Conservation (phyloP, 1,139 yeast species). For the Geotrichum aggregatum region DNA sequence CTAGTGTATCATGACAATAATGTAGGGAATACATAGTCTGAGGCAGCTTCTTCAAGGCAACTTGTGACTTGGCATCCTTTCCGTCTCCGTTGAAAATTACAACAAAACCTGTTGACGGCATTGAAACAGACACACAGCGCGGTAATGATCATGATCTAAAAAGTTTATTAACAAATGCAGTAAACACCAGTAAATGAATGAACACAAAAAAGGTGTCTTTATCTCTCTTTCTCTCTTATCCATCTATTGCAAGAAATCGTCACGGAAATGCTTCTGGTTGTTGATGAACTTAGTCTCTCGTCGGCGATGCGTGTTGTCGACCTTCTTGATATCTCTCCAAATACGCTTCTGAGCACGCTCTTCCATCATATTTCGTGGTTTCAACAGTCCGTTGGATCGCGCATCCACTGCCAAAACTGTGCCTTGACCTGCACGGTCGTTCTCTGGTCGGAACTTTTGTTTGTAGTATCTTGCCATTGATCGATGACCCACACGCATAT, state of each 20-base stretch:
- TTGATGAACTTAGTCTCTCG: slow-evolving; percentile 77
- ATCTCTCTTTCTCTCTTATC: too few relatives aligned
- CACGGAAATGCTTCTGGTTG: slow-evolving; percentile 88
- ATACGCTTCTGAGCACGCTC: slow-evolving; percentile 64
- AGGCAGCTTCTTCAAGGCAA: too few relatives aligned
- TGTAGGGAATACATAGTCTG: too few relatives aligned
- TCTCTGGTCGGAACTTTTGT: slow-evolving; percentile 76
- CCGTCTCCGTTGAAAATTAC: too few relatives aligned
- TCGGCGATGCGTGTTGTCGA: slow-evolving; percentile 68
- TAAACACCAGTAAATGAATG: background rate
- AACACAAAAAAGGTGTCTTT: background rate
- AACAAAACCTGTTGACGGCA: too few relatives aligned
- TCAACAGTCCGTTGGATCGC: slow-evolving; percentile 56
- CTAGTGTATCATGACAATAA: too few relatives aligned
- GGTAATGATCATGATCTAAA: too few relatives aligned
- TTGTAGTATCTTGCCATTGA: slow-evolving; percentile 80
- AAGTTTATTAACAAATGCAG: background rate
- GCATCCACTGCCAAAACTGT: slow-evolving; percentile 92
- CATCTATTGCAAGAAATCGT: slow-evolving; percentile 72
- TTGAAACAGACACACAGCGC: background rate
- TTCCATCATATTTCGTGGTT: slow-evolving; percentile 41
- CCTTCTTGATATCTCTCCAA: slow-evolving; percentile 68
- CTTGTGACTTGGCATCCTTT: too few relatives aligned
- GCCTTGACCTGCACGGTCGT: slow-evolving; percentile 83
- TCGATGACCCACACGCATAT: slow-evolving; percentile 85